Evolutionary conservation across 1,139 yeast species (phyloP).

Genomic region (Hyphopichia burtonii): DNA sequence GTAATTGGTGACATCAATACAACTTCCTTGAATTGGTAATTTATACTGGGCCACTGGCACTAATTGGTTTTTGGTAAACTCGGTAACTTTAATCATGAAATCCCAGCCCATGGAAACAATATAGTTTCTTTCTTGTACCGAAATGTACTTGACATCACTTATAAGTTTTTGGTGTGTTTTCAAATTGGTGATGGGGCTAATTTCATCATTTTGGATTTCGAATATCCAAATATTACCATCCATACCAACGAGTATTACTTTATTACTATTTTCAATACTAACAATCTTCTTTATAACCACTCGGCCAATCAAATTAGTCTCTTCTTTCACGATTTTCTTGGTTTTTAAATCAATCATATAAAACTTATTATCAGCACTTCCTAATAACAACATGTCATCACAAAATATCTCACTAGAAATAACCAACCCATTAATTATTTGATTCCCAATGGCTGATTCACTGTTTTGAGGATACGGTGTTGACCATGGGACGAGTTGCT

Average conservation of each 20-base stretch:
- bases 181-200: constrained; percentile 7
- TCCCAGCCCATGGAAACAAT: constrained; percentile 69
- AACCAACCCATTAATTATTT: constrained; percentile 19
- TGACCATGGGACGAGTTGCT: constrained; percentile 36
- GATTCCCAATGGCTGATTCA: background rate
- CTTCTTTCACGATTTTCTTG: constrained; percentile 10
- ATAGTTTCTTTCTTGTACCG: constrained; percentile 22
- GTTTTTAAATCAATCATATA: constrained; percentile 16
- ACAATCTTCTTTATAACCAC: constrained; percentile 38
- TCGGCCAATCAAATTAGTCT: constrained; percentile 15
- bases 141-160: constrained; percentile 26
- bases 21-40: constrained; percentile 48
- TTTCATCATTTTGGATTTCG: constrained; percentile 9
- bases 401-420: constrained; percentile 19
- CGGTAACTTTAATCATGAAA: constrained; percentile 39
- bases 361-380: constrained; percentile 28
- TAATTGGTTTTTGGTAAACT: constrained; percentile 13
- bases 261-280: constrained; percentile 10
- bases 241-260: constrained; percentile 37
- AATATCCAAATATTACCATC: constrained; percentile 30
- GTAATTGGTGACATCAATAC: constrained; percentile 37
- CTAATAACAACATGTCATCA: constrained; percentile 15
- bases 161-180: constrained; percentile 34
- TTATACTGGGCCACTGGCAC: constrained; percentile 30
- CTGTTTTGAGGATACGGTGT: constrained; percentile 28